Base-by-base conservation (phyloP, 768 basidiomycete species). In the Macrolepiota fuliginosa region DNA sequence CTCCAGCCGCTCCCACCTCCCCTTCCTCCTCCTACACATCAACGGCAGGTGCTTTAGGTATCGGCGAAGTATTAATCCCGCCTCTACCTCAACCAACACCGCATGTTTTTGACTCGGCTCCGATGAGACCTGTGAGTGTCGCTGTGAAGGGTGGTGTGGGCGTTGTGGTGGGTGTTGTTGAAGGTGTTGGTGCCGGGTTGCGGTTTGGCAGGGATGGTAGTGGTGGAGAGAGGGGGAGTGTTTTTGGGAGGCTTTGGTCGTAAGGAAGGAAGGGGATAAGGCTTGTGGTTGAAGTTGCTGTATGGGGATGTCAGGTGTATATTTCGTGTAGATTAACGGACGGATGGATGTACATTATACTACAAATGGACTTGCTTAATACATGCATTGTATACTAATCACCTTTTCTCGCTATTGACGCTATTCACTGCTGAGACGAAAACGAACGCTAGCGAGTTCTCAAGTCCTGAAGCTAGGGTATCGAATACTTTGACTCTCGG, bases 31-130 rank as follows among this genome's bases (percentile, higher is more conserved):
- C n/a, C n/a, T n/a, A 36, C 32, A 19, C 17, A 32, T 45, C 32
- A n/a, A 36, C 45, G 35, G 9, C 32, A 36, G 11, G n/a, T 1
- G 3, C 56, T 5, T 19, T 50, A 15, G 57, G 47, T 5, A 35
- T 50, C 2, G 57, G 57, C 25, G 57, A 58, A n/a, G 37, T 58
- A 24, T 35, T 58, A 1, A 25, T 58, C 9, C 57, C 57, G 24
- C 57, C 57, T 13, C 77, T 92, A n/a, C 77, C 80, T 6, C 90
- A 92, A 70, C 91, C 91, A 2, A 88, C 85, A 62, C 89, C 90
- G 9, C 91, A 93, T 71, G 87, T 91, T 1, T 91, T 83, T 65
- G 91, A 93, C 69, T 84, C 86, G 17, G 80, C 85, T 17, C 86
- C 88, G 19, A 88, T 91, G 85, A 76, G 87, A 17, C 88, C 89